phyloP scores from a whole-genome alignment of 306 rosid species.

The Elaeagnus macrophylla region DNA sequence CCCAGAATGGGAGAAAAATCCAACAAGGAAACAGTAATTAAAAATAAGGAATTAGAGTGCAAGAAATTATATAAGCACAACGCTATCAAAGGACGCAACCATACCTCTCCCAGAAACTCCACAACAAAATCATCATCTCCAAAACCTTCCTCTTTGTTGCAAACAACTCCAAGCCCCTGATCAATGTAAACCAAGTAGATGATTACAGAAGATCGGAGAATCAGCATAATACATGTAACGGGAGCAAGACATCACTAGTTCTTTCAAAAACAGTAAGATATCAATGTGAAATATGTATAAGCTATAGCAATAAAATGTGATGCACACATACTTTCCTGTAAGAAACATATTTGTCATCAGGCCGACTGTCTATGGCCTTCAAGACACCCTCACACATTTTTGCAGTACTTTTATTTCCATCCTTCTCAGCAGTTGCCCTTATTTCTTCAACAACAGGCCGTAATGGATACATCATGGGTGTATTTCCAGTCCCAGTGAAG shows the following conservation, averaged over 20 bases:
- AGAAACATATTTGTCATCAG: constrained; percentile 91
- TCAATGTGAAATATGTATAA: neutral
- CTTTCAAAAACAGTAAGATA: neutral
- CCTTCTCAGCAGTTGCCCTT: constrained; percentile 48
- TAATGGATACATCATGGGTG: constrained; percentile 76
- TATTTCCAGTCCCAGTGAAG: constrained; percentile 75
- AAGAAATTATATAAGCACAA: neutral
- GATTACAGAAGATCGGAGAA: constrained; percentile 14
- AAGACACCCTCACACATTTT: constrained; percentile 72
- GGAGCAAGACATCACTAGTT: constrained; percentile 9
- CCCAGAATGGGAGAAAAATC: neutral
- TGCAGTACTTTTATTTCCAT: constrained; percentile 42
- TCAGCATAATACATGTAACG: constrained; percentile 13
- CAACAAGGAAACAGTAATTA: neutral
- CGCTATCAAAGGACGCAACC: neutral
- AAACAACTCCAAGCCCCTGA: constrained; percentile 98
- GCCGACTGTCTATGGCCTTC: constrained; percentile 71
- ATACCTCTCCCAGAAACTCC: constrained; percentile 98
- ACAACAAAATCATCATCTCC: constrained; percentile 80
- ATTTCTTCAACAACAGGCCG: constrained; percentile 81
- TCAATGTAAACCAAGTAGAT: constrained; percentile 22
- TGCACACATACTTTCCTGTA: constrained; percentile 66
- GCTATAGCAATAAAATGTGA: constrained; percentile 10
- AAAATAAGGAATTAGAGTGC: neutral
- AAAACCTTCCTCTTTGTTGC: constrained; percentile 84